phyloP scores from a whole-genome alignment of 2,329 filamentous ascomycete genomes.

The Fusarium austroafricanum region DNA sequence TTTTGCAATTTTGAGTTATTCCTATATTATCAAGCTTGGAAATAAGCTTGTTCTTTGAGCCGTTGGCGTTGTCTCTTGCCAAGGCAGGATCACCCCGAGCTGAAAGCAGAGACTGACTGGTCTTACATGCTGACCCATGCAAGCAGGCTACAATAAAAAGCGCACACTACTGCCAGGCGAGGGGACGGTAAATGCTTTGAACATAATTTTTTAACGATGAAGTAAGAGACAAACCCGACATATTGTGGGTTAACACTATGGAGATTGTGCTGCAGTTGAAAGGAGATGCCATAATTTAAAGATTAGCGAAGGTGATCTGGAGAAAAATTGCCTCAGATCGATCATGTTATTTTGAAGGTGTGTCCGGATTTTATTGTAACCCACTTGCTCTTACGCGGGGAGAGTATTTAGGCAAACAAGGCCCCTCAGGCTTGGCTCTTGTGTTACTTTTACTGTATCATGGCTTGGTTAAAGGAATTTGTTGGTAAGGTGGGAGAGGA shows the following conservation, averaged over 20 bases:
- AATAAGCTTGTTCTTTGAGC: slow-evolving; percentile 8
- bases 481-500: slow-evolving; percentile 43
- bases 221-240: background rate
- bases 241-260: background rate
- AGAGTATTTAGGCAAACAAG: slow-evolving; percentile 17
- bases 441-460: background rate
- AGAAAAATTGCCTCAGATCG: background rate
- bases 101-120: slow-evolving; percentile 6
- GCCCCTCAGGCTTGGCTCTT: background rate
- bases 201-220: too few relatives aligned
- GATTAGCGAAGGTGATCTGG: background rate
- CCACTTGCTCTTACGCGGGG: background rate
- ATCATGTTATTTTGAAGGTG: background rate
- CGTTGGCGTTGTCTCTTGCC: background rate
- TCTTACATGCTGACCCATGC: background rate
- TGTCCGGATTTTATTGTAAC: background rate
- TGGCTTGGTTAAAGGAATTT: slow-evolving; percentile 41
- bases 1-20: too few relatives aligned
- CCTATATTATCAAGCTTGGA: background rate
- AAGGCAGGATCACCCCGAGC: slow-evolving; percentile 25
- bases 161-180: too few relatives aligned
- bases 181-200: too few relatives aligned
- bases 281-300: background rate
- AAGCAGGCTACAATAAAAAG: slow-evolving; percentile 10
- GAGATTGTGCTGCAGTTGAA: background rate